Percentiles rank a stretch among this genome's conserved stretches.
Conservation (phyloP, 108 stramenopile genomes). For the Nitzschia palea region DNA sequence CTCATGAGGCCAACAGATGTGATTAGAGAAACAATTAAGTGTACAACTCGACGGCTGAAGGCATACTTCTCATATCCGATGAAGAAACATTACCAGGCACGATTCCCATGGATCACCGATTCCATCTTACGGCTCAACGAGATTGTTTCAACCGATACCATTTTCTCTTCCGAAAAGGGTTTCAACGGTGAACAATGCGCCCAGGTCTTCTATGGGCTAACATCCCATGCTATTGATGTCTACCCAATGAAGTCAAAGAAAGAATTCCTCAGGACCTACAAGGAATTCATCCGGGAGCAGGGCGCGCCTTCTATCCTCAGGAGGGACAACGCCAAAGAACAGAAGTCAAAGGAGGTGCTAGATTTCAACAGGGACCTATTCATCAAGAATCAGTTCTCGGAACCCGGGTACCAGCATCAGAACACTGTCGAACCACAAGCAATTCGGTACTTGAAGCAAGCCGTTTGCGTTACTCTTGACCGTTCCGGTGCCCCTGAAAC, state of each 20-base stretch:
- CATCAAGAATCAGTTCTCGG: slow-evolving; percentile 15
- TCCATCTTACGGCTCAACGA: slow-evolving; percentile 11
- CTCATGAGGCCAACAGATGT: background rate
- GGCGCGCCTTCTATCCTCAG: slow-evolving; percentile 11
- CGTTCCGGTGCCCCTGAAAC: slow-evolving; percentile 28
- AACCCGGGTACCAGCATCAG: slow-evolving; percentile 34
- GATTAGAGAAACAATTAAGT: background rate
- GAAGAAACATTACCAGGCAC: background rate
- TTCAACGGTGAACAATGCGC: background rate
- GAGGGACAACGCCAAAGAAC: slow-evolving; percentile 1
- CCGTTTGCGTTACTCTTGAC: slow-evolving; percentile 3
- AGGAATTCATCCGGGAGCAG: slow-evolving; percentile 31
- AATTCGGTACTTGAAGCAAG: slow-evolving; percentile 11
- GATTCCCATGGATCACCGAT: slow-evolving; percentile 7
- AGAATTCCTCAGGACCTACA: slow-evolving; percentile 20
- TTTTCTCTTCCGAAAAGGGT: background rate
- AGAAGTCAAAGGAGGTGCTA: slow-evolving; percentile 15
- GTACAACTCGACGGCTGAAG: background rate
- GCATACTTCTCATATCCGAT: background rate
- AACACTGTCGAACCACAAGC: slow-evolving; percentile 32
- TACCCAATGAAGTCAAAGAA: slow-evolving; percentile 15
- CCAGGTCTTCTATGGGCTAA: slow-evolving; percentile 15
- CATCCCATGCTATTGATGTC: slow-evolving; percentile 4
- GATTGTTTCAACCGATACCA: slow-evolving; percentile 11
- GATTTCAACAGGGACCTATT: slow-evolving; percentile 3